Evolutionary conservation across 331 rosid species (phyloP).

Genomic region (Pyrus hybrid): DNA sequence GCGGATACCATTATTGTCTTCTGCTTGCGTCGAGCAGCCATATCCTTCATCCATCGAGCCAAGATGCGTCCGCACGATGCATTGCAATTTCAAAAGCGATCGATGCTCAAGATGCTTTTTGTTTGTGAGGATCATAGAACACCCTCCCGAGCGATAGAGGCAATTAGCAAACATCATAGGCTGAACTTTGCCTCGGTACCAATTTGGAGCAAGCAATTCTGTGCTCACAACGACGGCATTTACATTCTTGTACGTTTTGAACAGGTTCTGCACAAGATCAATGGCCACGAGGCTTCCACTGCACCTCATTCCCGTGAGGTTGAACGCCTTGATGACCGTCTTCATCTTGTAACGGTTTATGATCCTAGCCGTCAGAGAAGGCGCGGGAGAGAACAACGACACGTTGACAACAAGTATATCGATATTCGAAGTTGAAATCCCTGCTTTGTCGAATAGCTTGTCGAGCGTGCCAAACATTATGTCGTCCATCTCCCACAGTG

Average conservation of each 20-base stretch:
- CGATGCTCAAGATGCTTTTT: slow-evolving; percentile 7
- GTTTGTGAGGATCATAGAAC: slow-evolving; percentile 72
- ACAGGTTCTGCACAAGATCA: slow-evolving; percentile 56
- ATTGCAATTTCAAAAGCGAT: slow-evolving; percentile 54
- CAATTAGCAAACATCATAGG: slow-evolving; percentile 77
- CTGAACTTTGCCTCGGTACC: slow-evolving; percentile 69
- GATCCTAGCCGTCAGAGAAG: slow-evolving; percentile 69
- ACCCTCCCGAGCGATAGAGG: slow-evolving; percentile 69
- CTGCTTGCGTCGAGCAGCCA: slow-evolving; percentile 55
- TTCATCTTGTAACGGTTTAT: slow-evolving; percentile 75
- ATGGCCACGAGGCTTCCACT: slow-evolving; percentile 74
- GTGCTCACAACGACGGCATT: slow-evolving; percentile 64
- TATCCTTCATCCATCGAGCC: slow-evolving; percentile 71
- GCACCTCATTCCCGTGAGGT: slow-evolving; percentile 83
- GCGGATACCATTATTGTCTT: slow-evolving; percentile 44
- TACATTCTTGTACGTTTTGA: slow-evolving; percentile 30
- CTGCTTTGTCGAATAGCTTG: slow-evolving; percentile 34
- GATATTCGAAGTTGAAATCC: slow-evolving; percentile 40
- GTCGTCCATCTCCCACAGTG: slow-evolving; percentile 51
- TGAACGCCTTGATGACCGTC: slow-evolving; percentile 37
- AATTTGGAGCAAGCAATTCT: slow-evolving; percentile 58
- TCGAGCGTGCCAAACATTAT: slow-evolving; percentile 59
- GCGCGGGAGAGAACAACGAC: slow-evolving; percentile 57
- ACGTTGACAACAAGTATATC: slow-evolving; percentile 72
- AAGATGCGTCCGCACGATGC: slow-evolving; percentile 48